These are phyloP conservation scores for Ascochyta pisi DNA, from an alignment of 2,329 filamentous ascomycete species.

Conservation along the genomic window DNA sequence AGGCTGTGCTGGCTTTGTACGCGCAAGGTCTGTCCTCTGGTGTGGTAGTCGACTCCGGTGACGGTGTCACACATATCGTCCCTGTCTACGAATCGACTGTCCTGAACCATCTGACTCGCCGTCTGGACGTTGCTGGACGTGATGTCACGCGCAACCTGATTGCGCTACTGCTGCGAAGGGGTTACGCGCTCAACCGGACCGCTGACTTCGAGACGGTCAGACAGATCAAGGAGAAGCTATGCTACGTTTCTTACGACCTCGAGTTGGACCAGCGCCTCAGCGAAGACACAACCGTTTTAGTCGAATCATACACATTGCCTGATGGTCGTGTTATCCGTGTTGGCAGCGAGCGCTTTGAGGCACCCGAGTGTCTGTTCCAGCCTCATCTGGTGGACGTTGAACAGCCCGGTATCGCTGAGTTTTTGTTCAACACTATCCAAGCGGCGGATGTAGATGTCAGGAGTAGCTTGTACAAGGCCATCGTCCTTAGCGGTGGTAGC, in stretches of 20 bases:
- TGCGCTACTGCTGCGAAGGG: conserved; percentile 87
- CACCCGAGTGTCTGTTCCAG: conserved; percentile 97
- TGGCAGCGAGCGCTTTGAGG: conserved; percentile 96
- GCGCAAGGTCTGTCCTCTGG: conserved; percentile 85
- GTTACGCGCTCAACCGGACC: conserved; percentile 96
- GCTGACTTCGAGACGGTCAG: conserved; percentile 98
- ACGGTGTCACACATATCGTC: conserved; percentile 98
- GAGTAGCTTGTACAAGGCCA: conserved; percentile 92
- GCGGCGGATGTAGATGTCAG: conserved; percentile 93
- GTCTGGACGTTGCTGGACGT: conserved; percentile 92
- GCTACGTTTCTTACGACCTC: conserved; percentile 98
- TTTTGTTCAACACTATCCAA: conserved; percentile 99
- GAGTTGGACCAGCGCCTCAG: conserved; percentile 94
- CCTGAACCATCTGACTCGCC: conserved; percentile 92
- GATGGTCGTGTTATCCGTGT: conserved; percentile 96
- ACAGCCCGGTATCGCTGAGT: conserved; percentile 94
- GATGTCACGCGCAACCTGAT: conserved; percentile 99
- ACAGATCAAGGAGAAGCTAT: conserved; percentile 99
- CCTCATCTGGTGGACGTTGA: conserved; percentile 97
- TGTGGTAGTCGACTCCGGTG: conserved; percentile 98
- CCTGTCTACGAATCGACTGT: conserved; percentile 98
- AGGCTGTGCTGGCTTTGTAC: conserved; percentile 94
- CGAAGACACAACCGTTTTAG: conserved; percentile 95
- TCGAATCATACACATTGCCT: conserved; percentile 96
- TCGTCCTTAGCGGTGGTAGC: conserved; percentile 93